Evolutionary conservation across 306 rosid species (phyloP), one percentile per base, ranked within the genome.

Genomic region (Quercus mongolica): DNA sequence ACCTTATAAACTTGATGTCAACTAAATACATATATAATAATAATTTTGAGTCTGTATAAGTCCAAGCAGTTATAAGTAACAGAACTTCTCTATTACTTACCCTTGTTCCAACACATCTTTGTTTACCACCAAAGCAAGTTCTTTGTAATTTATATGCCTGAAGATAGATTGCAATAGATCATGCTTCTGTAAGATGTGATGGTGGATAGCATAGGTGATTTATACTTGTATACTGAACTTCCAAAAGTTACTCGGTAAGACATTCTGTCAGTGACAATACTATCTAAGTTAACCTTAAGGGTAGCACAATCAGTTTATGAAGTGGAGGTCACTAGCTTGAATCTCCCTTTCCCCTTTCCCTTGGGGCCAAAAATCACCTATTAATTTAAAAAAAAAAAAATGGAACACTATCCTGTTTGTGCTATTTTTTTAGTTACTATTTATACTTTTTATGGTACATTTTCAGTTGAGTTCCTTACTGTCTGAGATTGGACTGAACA

Each of bases 401-500:
- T 25, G 26, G 26, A 25, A 25, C 46, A 38, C 46, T 38, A 38
- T 38, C 46, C 46, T 38, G 46, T 38, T 38, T 38, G 44, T 1
- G 44, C 46, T 38, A 38, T 38, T 0, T 67, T 25, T 19, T 67
- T 20, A 33, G 7, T 67, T 33, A 10, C 51, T 73, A 75, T 67
- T 78, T 56, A 55, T 56, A 62, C 62, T 17, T 70, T 38, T 65
- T 38, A 46, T 84, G 64, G 55, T 79, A 73, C n/a, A 23, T 74
- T 84, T 83, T 75, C 96, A 96, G 99, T 88, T 96, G 85, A 96
- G 98, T 79, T 87, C 82, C 51, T 75, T 96, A 75, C 94, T 96
- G 79, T 92, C 94, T 82, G 99, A 96, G 78, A 78, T 93, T 80
- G 98, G 98, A 68, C 89, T 96, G 72, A 96, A 96, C 90, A 96